Percentiles rank a stretch among this genome's conserved stretches.
phyloP scores from a whole-genome alignment of 164 flowering plant genomes.

The Santalum album region DNA sequence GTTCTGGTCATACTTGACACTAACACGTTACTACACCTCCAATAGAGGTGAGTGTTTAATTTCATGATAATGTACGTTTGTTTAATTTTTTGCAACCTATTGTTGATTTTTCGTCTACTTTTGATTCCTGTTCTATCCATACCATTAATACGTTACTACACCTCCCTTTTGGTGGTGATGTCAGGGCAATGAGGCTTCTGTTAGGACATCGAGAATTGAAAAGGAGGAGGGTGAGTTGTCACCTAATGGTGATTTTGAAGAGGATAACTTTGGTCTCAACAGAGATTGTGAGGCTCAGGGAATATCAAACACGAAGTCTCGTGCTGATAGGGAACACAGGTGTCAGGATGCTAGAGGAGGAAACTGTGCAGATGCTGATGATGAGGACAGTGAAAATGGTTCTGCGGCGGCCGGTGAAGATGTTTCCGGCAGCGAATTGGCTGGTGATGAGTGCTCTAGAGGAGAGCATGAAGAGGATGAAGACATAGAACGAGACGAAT shows the following conservation, averaged over 20 bases:
- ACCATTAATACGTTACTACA: too few relatives aligned
- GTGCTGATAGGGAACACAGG: slow-evolving; percentile 22
- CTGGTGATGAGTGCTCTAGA: slow-evolving; percentile 53
- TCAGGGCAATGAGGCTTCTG: slow-evolving; percentile 18
- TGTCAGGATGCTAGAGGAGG: slow-evolving; percentile 32
- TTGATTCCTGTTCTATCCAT: too few relatives aligned
- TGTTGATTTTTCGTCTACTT: too few relatives aligned
- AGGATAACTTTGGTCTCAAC: slow-evolving; percentile 38
- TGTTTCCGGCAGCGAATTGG: slow-evolving; percentile 58
- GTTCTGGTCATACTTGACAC: slow-evolving; percentile 13
- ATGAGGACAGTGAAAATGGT: slow-evolving; percentile 55
- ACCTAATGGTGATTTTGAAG: slow-evolving; percentile 59
- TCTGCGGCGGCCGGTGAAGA: slow-evolving; percentile 59
- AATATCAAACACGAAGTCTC: slow-evolving; percentile 15
- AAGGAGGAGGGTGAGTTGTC: slow-evolving; percentile 75
- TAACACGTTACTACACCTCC: slow-evolving; percentile 13
- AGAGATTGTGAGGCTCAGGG: slow-evolving; percentile 20
- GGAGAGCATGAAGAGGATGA: slow-evolving; percentile 58
- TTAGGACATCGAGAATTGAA: slow-evolving; percentile 31
- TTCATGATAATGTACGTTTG: not conserved
- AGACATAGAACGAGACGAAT: slow-evolving; percentile 41
- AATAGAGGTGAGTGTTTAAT: slow-evolving; percentile 25
- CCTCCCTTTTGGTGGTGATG: slow-evolving; percentile 26
- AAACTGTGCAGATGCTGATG: slow-evolving; percentile 50
- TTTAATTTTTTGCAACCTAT: too few relatives aligned